Base-by-base conservation (phyloP, 768 basidiomycete genomes). In the Rhodocollybia butyracea region DNA sequence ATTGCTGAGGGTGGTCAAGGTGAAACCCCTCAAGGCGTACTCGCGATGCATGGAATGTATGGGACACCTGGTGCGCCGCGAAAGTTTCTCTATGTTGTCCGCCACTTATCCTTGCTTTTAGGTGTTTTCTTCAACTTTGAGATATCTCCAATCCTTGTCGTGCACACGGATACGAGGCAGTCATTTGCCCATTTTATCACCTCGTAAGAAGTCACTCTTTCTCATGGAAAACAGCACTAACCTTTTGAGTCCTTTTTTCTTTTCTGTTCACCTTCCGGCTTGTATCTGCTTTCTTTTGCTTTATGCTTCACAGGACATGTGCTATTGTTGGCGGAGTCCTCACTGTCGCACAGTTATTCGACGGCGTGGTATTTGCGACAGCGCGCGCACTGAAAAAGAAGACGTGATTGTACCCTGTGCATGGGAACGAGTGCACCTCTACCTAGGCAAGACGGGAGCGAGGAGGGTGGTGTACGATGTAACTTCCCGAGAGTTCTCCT, bases 161-260 rank as follows among this genome's bases (percentile, higher is more conserved):
- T 94, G 24, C 94, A 98, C 67, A 81, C 83, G 11, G 96, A 98
- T 67, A 87, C 83, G 31, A 81, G 94, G 53, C 95, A 98, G 70
- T 91, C 92, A 0, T 96, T 98, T 69, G 96, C 97, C 2, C 97
- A 99, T 73, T 98, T 98, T 79, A 74, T 98, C 26, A 98, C 97
- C 41, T 98, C 95, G 91, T 95, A 66, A 66, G 94, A 79, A 13
- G 21, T 54, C 46, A 3, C 30, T 34, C n/a, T 40, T n/a, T n/a
- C 2, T 7, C 26, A 5, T 15, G 26, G 26, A n/a, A 17, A 13
- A 5, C 11, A 24, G 17, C 2, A 10, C 26, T 8, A 42, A 42
- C 11, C 41, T 42, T n/a, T n/a, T n/a, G n/a, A 13, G 26, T 42
- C 26, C 17, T 22, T 31, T 29, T 56, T 11, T 39, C 39, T 30